phyloP scores from a whole-genome alignment of 768 basidiomycete species.

The Dendrothele bispora region DNA sequence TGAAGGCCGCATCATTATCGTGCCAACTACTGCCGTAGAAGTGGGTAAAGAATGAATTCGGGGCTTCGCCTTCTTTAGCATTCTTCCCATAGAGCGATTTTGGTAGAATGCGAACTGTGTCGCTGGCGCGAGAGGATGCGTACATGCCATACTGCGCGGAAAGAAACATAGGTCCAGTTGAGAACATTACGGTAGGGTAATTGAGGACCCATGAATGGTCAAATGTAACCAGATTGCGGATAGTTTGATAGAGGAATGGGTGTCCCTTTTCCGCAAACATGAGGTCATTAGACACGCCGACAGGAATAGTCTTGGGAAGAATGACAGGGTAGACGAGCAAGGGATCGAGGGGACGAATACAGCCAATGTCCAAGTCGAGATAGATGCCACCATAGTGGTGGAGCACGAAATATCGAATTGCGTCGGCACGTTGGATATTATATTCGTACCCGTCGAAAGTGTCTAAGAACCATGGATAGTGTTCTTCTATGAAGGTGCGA shows the following conservation, averaged over 20 bases:
- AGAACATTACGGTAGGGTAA: slow-evolving; percentile 99
- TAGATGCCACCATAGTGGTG: slow-evolving; percentile 95
- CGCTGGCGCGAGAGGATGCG: slow-evolving; percentile 63
- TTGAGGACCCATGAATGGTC: slow-evolving; percentile 94
- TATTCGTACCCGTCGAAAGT: slow-evolving; percentile 93
- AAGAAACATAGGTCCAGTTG: slow-evolving; percentile 98
- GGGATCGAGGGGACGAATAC: slow-evolving; percentile 81
- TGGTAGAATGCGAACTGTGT: slow-evolving; percentile 88
- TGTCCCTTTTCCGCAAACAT: slow-evolving; percentile 87
- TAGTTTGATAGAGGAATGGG: slow-evolving; percentile 90
- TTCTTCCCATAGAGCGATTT: slow-evolving; percentile 98
- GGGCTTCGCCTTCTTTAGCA: slow-evolving; percentile 76
- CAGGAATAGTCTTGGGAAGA: slow-evolving; percentile 93
- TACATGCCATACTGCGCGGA: slow-evolving; percentile 93
- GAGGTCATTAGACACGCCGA: slow-evolving; percentile 96
- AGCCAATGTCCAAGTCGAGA: slow-evolving; percentile 96
- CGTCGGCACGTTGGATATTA: slow-evolving; percentile 93
- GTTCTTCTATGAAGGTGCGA: slow-evolving; percentile 81
- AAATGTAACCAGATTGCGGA: slow-evolving; percentile 87
- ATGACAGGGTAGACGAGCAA: slow-evolving; percentile 85
- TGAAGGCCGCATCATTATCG: slow-evolving; percentile 96
- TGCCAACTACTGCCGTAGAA: slow-evolving; percentile 99
- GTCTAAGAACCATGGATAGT: slow-evolving; percentile 92
- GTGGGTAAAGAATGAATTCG: slow-evolving; percentile 94
- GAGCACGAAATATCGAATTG: slow-evolving; percentile 96